phyloP scores from a whole-genome alignment of 148 eudicot genomes.

The Rhododendron kiyosumense region DNA sequence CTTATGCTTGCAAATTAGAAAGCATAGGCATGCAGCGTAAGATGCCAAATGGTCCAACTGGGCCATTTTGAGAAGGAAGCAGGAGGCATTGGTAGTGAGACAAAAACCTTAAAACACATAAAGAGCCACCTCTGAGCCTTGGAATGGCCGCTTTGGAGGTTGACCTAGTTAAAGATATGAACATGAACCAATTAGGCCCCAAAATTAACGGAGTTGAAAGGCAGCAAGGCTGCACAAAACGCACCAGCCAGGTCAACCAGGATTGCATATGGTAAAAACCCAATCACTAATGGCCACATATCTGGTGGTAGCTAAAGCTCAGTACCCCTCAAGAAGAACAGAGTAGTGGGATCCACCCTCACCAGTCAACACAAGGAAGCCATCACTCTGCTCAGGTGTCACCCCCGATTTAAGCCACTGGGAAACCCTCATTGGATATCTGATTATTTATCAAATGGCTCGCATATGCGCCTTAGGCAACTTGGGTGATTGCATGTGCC shows the following conservation, averaged over 20 bases:
- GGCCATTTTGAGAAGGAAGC: background rate
- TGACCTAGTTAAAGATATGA: background rate
- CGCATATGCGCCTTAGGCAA: background rate
- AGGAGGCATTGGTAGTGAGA: background rate
- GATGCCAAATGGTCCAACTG: constrained; percentile 1
- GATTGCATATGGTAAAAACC: background rate
- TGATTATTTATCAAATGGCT: background rate
- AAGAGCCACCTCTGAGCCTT: background rate
- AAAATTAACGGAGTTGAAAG: background rate
- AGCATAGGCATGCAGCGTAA: background rate
- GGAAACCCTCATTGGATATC: background rate
- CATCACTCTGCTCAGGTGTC: background rate
- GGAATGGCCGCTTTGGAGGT: background rate
- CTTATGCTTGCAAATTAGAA: background rate
- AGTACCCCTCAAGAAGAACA: background rate
- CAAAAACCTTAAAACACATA: background rate
- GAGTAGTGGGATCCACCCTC: background rate
- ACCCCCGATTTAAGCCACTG: background rate
- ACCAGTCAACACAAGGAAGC: background rate
- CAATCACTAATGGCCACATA: background rate
- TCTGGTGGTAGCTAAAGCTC: background rate
- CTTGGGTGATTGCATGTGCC: background rate
- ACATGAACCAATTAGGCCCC: background rate
- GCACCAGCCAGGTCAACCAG: background rate
- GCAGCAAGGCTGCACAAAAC: background rate